Evolutionary conservation across 208 protist species (phyloP).

Genomic region (Trypanosoma brucei): DNA sequence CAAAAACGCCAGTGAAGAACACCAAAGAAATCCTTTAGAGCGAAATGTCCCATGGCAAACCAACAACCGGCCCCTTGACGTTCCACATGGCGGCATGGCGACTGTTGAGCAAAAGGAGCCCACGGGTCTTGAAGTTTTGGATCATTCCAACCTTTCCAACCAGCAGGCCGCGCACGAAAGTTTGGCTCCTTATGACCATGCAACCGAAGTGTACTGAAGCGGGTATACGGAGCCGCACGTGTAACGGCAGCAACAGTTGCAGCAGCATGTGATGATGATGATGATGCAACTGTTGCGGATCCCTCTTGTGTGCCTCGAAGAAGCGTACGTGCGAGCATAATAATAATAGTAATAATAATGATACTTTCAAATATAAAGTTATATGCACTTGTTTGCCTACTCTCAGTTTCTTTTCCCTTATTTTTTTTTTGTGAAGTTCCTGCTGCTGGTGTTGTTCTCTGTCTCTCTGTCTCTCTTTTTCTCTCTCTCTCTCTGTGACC

Average conservation of each 20-base stretch:
- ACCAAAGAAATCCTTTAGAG: constrained; percentile 78
- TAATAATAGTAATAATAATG: not conserved
- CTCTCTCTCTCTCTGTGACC: no score
- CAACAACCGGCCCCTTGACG: constrained; percentile 53
- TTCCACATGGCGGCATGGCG: constrained; percentile 70
- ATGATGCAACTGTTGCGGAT: not conserved
- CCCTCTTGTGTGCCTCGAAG: constrained; percentile 40
- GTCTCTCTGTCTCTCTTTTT: no score
- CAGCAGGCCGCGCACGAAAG: constrained; percentile 64
- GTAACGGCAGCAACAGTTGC: constrained; percentile 60
- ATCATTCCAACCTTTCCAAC: constrained; percentile 79
- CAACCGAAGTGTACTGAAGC: constrained; percentile 71
- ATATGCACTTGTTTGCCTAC: no score
- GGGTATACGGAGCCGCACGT: constrained; percentile 62
- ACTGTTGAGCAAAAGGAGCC: constrained; percentile 55
- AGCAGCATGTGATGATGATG: constrained; percentile 22
- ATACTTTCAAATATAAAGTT: no score
- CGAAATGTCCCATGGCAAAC: constrained; percentile 83
- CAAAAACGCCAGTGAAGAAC: constrained; percentile 65
- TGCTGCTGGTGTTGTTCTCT: no score
- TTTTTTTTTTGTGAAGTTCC: no score
- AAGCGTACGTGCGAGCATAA: constrained; percentile 70
- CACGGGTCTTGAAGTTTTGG: constrained; percentile 64
- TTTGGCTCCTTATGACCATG: constrained; percentile 74
- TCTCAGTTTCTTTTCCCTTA: no score